phyloP scores from a whole-genome alignment of 169 alveolate species.

The Eimeria tenella region DNA sequence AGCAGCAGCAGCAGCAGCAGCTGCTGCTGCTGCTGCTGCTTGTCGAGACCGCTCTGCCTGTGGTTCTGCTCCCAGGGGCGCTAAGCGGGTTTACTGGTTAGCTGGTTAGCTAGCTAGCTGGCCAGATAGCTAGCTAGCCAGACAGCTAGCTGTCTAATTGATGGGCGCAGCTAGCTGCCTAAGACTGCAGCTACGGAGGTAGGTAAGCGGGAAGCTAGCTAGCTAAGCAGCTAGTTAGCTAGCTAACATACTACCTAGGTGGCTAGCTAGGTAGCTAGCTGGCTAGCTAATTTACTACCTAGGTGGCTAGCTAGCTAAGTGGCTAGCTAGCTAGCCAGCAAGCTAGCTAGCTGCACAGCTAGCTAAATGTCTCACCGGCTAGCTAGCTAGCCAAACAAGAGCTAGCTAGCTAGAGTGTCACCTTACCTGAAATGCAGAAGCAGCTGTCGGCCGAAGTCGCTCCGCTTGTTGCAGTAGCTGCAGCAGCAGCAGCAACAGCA shows the following conservation, averaged over 20 bases:
- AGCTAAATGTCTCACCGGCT: too few species aligned
- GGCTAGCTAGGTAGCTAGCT: background rate
- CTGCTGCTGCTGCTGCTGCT: conserved; percentile 27
- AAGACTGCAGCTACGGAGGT: background rate
- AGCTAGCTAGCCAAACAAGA: too few species aligned
- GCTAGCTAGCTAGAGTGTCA: too few species aligned
- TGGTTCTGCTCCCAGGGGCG: too few species aligned
- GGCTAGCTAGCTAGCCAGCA: too few species aligned
- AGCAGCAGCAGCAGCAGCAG: conserved; percentile 2
- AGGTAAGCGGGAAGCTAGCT: background rate
- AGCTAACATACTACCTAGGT: background rate
- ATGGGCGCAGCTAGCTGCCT: background rate
- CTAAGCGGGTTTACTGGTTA: too few species aligned
- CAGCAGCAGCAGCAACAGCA: conserved; percentile 57
- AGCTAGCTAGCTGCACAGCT: too few species aligned
- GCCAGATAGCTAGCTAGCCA: background rate
- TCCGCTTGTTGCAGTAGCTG: conserved; percentile 40
- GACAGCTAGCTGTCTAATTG: background rate
- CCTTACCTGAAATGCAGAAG: conserved; percentile 43
- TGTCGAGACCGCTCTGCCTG: too few species aligned
- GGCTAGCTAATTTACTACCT: too few species aligned
- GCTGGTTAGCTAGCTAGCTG: background rate
- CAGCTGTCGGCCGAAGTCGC: conserved; percentile 32
- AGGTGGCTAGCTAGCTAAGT: too few species aligned
- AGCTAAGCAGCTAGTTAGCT: background rate